Evolutionary conservation across 1,284 basidiomycete genomes (phyloP), one percentile per base, ranked within the genome.

Genomic region (Porphyrellus sp.): DNA sequence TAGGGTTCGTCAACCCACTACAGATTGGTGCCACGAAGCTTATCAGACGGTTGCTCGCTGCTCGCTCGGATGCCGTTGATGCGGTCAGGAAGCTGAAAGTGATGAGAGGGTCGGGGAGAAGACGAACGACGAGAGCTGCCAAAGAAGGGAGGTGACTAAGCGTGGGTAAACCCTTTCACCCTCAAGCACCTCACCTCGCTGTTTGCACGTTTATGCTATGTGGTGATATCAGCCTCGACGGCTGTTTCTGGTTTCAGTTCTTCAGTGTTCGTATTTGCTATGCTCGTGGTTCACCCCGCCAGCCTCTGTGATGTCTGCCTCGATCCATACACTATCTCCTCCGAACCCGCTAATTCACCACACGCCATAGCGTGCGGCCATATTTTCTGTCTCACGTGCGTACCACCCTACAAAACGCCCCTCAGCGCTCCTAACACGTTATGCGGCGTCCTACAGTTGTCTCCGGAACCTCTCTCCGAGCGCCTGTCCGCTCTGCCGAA

Each of bases 231-330:
- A 55, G 55, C 51, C 58, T 64, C 51, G 47, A 56, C 55, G 59
- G 52, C 60, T 54, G 27, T 48, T 59, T 67, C 58, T 63, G 53
- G 61, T 59, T 63, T 41, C 55, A 59, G 24, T 59, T 43, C 33
- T 56, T 56, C 55, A 42, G 42, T 57, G 51, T 57, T 55, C 52
- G 46, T 60, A 59, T 61, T 61, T 70, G 56, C 61, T 55, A 69
- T 69, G 67, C 78, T 87, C 61, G 74, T 84, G 56, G 72, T 86
- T 37, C 80, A 86, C 64, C 74, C 81, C 7, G 77, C 80, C 30
- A 85, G 83, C 63, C 75, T 75, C 57, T 87, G 85, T 72, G 85
- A 87, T 67, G 78, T 87, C 58, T 87, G 85, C 67, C 73, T 85
- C 47, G 82, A 85, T 52, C 70, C 73, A 24, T 86, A 83, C 63